These are phyloP conservation scores for Ophiostoma triangulosporum DNA, from an alignment of 2,329 filamentous ascomycete genomes.

Conservation along the genomic window DNA sequence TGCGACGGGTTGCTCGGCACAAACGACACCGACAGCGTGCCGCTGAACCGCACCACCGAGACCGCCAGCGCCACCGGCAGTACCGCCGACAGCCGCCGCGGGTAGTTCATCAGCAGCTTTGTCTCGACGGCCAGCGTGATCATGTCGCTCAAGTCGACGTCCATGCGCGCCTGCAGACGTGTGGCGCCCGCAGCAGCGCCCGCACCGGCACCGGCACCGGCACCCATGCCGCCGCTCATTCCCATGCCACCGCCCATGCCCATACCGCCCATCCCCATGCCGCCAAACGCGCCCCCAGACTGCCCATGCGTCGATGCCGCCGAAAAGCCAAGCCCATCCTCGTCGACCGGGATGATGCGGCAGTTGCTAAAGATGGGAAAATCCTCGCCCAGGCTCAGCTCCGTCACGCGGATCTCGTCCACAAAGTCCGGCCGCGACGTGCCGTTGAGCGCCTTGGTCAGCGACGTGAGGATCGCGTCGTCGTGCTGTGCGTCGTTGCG, in stretches of 20 bases:
- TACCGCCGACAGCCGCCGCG: slow-evolving; percentile 75
- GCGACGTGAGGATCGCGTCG: slow-evolving; percentile 72
- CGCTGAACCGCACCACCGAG: slow-evolving; percentile 85
- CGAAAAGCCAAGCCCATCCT: slow-evolving; percentile 47
- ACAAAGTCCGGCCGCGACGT: slow-evolving; percentile 76
- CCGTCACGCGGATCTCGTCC: slow-evolving; percentile 85
- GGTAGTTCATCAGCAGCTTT: slow-evolving; percentile 86
- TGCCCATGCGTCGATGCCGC: slow-evolving; percentile 13
- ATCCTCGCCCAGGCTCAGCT: slow-evolving; percentile 87
- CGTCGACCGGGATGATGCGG: slow-evolving; percentile 80
- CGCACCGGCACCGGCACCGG: slow-evolving; percentile 16
- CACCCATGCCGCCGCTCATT: not conserved
- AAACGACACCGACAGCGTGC: slow-evolving; percentile 85
- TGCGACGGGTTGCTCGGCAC: slow-evolving; percentile 61
- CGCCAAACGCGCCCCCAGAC: not conserved
- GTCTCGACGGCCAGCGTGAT: slow-evolving; percentile 92
- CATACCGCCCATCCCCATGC: not conserved
- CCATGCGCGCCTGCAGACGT: slow-evolving; percentile 84
- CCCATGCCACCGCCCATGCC: not conserved
- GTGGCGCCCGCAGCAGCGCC: slow-evolving; percentile 30
- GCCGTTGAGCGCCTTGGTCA: slow-evolving; percentile 82
- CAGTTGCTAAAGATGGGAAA: slow-evolving; percentile 99
- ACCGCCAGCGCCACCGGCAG: slow-evolving; percentile 86
- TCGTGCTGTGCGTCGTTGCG: slow-evolving; percentile 84
- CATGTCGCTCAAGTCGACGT: slow-evolving; percentile 91